Evolutionary conservation across 371 early-diverging fungal genomes (phyloP).

Genomic region (Rhizopus arrhizus): DNA sequence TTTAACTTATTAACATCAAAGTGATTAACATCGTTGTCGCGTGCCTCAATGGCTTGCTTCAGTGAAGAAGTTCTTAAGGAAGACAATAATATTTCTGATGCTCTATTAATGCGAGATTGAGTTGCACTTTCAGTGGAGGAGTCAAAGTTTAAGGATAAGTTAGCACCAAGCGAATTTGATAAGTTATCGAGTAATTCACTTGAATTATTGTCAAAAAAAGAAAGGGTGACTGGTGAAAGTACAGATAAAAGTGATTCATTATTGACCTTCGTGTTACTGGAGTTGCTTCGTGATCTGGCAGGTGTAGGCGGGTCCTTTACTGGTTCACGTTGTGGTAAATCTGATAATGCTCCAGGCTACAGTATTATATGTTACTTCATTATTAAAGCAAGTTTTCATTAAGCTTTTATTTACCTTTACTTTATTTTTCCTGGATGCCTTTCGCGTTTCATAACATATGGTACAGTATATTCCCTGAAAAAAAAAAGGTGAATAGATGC

Average conservation of each 20-base stretch:
- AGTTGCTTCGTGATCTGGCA: conserved; percentile 21
- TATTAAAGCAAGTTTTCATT: neutral
- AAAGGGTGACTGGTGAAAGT: conserved; percentile 18
- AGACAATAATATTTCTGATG: conserved; percentile 24
- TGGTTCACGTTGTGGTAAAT: neutral
- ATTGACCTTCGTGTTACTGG: conserved; percentile 4
- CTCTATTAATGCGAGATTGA: conserved; percentile 17
- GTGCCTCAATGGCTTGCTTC: neutral
- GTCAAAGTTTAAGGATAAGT: conserved; percentile 4
- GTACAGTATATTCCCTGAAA: conserved; percentile 52
- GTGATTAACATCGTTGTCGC: neutral
- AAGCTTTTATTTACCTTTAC: conserved; percentile 11
- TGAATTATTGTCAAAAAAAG: conserved; percentile 25
- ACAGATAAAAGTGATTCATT: conserved; percentile 15
- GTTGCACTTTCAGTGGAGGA: neutral
- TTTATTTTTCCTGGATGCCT: conserved; percentile 32
- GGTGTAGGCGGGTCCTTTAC: conserved; percentile 20
- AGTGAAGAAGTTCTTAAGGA: conserved; percentile 21
- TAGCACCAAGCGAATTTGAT: conserved; percentile 24
- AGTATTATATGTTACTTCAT: neutral
- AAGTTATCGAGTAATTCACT: conserved; percentile 23
- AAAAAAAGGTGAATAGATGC: neutral
- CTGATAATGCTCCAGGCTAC: conserved; percentile 1
- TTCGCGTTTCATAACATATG: conserved; percentile 42
- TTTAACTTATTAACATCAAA: conserved; percentile 13